phyloP scores from a whole-genome alignment of 345 rosid genomes.

The Salix koriyanagi region DNA sequence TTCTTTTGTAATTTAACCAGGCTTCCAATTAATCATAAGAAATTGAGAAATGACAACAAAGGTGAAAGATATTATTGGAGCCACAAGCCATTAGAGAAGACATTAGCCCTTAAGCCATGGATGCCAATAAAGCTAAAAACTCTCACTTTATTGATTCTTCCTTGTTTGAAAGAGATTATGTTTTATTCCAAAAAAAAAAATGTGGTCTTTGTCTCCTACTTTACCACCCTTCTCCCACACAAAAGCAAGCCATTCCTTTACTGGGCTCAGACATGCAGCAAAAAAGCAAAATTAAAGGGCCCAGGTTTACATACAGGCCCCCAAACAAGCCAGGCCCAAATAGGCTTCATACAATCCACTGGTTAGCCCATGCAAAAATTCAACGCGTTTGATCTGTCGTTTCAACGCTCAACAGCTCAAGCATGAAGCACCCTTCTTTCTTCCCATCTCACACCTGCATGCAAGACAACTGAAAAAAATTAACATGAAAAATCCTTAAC shows the following conservation, averaged over 20 bases:
- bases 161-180: slow-evolving; percentile 14
- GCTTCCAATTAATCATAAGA: too few species aligned
- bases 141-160: not conserved
- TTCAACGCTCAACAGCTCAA: too few species aligned
- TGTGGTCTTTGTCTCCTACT: not conserved
- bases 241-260: not conserved
- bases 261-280: not conserved
- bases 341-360: not conserved
- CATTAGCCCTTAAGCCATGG: not conserved
- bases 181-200: not conserved
- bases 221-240: not conserved
- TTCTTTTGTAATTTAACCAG: too few species aligned
- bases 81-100: not conserved
- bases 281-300: not conserved
- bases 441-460: not conserved
- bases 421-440: not conserved
- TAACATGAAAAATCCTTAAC: not conserved
- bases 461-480: not conserved
- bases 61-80: not conserved
- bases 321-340: not conserved
- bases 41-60: not conserved
- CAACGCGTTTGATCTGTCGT: not conserved
- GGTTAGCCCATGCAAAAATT: not conserved
- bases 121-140: not conserved
- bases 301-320: not conserved